phyloP scores from a whole-genome alignment of 2,329 filamentous ascomycete species.

The Colletotrichum liaoningense region DNA sequence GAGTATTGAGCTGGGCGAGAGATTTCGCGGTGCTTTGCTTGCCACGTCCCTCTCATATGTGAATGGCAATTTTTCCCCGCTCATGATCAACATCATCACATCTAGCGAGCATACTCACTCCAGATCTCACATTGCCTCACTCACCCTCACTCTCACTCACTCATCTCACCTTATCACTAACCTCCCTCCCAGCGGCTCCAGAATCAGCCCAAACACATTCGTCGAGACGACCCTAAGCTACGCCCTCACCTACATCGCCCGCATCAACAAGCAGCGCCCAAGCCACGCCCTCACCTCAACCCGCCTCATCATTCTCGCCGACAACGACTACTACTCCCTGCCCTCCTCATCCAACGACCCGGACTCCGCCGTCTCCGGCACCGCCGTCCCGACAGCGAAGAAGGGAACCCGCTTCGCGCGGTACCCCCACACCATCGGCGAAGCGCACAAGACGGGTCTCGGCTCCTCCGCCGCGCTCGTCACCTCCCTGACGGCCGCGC shows the following conservation, averaged over 20 bases:
- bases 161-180: neutral
- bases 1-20: neutral
- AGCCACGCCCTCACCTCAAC: constrained; percentile 71
- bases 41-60: neutral
- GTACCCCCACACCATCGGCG: constrained; percentile 79
- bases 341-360: constrained; percentile 45
- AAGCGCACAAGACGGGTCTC: constrained; percentile 94
- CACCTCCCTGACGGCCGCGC: constrained; percentile 82
- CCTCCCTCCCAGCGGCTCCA: constrained; percentile 24
- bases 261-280: constrained; percentile 49
- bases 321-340: constrained; percentile 95
- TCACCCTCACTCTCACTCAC: neutral
- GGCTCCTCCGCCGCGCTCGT: constrained; percentile 96
- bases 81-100: neutral
- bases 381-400: constrained; percentile 32
- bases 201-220: constrained; percentile 75
- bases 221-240: constrained; percentile 93
- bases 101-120: neutral
- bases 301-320: constrained; percentile 87
- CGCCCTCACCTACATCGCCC: constrained; percentile 82
- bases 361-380: constrained; percentile 46
- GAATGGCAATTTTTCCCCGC: neutral
- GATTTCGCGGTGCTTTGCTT: neutral
- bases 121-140: neutral
- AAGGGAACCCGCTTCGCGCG: constrained; percentile 72